These are phyloP conservation scores for Paraconiothyrium sp. DNA, from an alignment of 2,329 filamentous ascomycete species.

Conservation along the genomic window DNA sequence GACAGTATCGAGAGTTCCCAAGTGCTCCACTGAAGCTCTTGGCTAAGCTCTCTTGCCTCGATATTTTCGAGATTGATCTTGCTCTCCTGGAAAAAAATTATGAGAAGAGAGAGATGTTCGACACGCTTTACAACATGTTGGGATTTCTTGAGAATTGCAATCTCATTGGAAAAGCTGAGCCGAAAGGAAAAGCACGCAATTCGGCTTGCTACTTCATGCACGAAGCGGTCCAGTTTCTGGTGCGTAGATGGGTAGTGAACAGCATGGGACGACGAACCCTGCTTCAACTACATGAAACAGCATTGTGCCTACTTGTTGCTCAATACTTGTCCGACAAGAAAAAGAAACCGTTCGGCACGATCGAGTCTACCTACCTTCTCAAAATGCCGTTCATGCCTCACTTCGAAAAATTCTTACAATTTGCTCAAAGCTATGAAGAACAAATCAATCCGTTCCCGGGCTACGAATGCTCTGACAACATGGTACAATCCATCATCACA, in stretches of 20 bases:
- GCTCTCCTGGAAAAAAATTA: background rate
- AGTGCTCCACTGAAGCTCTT: slow-evolving; percentile 1
- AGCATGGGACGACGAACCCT: background rate
- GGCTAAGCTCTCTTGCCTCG: slow-evolving; percentile 4
- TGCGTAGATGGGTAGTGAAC: background rate
- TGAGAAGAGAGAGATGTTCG: background rate
- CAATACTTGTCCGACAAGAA: background rate
- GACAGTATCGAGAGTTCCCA: background rate
- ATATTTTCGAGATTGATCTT: background rate
- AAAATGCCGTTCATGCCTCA: slow-evolving; percentile 11
- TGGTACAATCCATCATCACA: slow-evolving; percentile 10
- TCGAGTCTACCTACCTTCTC: slow-evolving; percentile 2
- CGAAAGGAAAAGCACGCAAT: background rate
- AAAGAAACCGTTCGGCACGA: no score
- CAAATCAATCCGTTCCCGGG: background rate
- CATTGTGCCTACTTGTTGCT: background rate
- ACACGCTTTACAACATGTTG: background rate
- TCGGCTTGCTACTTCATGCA: slow-evolving; percentile 2
- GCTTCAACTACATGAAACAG: background rate
- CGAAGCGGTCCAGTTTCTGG: background rate
- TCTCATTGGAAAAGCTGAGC: background rate
- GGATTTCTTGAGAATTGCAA: background rate
- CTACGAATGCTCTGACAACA: background rate
- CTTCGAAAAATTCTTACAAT: slow-evolving; percentile 8
- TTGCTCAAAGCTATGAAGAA: background rate